These are phyloP conservation scores for Oryza glaberrima DNA, from an alignment of 176 grass and related monocot genomes.

Conservation along the genomic window DNA sequence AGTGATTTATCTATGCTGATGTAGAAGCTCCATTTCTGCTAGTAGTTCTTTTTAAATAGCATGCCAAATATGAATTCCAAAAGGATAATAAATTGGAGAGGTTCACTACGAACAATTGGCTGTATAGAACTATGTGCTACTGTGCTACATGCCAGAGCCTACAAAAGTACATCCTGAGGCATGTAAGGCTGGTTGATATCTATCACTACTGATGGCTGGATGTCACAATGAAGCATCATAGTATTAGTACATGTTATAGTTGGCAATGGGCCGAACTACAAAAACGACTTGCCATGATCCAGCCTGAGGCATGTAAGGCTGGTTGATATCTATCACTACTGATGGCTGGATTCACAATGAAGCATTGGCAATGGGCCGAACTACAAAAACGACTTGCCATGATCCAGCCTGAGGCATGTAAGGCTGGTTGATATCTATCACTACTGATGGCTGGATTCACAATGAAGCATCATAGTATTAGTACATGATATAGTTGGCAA, in stretches of 20 bases:
- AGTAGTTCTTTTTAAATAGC: constrained; percentile 29
- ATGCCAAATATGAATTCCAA: constrained; percentile 37
- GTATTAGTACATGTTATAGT: too few relatives aligned
- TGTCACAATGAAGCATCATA: too few relatives aligned
- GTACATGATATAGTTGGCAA: constrained; percentile 11
- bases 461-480: neutral
- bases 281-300: too few relatives aligned
- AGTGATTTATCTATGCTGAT: constrained; percentile 21
- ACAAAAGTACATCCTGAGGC: constrained; percentile 30
- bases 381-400: too few relatives aligned
- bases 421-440: too few relatives aligned
- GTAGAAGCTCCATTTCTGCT: constrained; percentile 31
- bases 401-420: too few relatives aligned
- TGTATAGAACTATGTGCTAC: constrained; percentile 23
- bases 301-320: neutral
- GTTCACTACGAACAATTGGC: constrained; percentile 13
- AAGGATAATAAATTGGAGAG: constrained; percentile 11
- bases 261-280: too few relatives aligned
- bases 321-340: too few relatives aligned
- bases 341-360: too few relatives aligned
- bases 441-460: neutral
- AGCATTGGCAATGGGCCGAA: too few relatives aligned
- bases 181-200: too few relatives aligned
- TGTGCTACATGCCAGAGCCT: neutral
- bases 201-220: too few relatives aligned